Conservation (phyloP, 768 basidiomycete species). For the Polyporus arcularius region DNA sequence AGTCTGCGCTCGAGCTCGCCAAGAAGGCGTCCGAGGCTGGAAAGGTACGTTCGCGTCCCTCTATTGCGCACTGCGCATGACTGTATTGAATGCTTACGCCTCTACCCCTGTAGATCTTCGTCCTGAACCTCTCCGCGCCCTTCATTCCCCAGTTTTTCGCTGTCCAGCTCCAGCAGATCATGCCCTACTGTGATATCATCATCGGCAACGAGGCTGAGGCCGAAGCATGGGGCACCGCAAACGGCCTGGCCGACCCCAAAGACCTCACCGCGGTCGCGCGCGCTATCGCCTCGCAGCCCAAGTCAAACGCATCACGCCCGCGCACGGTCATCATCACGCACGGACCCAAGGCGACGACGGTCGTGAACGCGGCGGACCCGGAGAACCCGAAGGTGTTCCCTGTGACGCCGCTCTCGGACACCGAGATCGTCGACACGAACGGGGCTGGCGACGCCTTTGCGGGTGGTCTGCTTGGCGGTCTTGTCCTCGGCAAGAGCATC, state of each 20-base stretch:
- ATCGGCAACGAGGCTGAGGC: conserved; percentile 98
- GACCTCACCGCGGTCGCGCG: conserved; percentile 71
- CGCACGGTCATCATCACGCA: conserved; percentile 92
- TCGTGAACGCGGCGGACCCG: conserved; percentile 62
- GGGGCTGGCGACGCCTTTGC: conserved; percentile 98
- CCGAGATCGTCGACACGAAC: conserved; percentile 92
- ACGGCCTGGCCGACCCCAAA: conserved; percentile 65
- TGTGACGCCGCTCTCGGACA: conserved; percentile 58
- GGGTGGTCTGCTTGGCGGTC: conserved; percentile 91
- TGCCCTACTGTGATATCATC: conserved; percentile 85
- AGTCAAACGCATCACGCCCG: conserved; percentile 72
- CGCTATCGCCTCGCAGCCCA: conserved; percentile 72
- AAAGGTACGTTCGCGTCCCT: conserved; percentile 55
- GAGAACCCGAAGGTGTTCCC: conserved; percentile 56
- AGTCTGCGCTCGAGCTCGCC: conserved; percentile 69
- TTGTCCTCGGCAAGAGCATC: conserved; percentile 73
- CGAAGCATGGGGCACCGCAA: conserved; percentile 76
- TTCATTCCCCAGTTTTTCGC: conserved; percentile 96
- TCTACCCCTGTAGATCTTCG: conserved; percentile 62
- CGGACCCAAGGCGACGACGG: conserved; percentile 75
- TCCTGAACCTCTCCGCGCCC: conserved; percentile 93
- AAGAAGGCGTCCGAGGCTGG: conserved; percentile 72
- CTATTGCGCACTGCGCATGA: too few species aligned
- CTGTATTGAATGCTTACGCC: background rate
- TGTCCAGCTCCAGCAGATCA: conserved; percentile 73